These are phyloP conservation scores for Blumeria graminis DNA, from an alignment of 2,329 filamentous ascomycete species.

Conservation along the genomic window DNA sequence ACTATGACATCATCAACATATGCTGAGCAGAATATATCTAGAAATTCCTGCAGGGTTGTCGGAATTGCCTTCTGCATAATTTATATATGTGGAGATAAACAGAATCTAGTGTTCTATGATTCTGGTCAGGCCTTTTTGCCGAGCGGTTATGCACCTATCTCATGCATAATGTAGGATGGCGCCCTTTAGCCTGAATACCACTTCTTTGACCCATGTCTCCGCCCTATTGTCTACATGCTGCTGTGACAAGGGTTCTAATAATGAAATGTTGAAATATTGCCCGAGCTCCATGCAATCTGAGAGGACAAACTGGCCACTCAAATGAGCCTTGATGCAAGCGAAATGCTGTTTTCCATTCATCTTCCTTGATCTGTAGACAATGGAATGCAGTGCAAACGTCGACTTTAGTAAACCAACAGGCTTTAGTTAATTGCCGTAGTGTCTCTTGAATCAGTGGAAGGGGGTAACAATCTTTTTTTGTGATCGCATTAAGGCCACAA, in stretches of 20 bases:
- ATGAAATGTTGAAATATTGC: neutral
- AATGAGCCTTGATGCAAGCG: neutral
- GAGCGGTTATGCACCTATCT: too few relatives aligned
- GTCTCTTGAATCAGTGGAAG: neutral
- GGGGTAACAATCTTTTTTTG: neutral
- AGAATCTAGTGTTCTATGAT: too few relatives aligned
- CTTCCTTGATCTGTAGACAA: neutral
- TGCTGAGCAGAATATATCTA: neutral
- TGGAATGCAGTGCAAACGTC: neutral
- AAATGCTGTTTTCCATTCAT: neutral
- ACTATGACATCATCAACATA: constrained; percentile 1
- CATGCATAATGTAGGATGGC: too few relatives aligned
- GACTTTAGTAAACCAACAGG: neutral
- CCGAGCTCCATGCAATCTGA: neutral
- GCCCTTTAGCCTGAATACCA: too few relatives aligned
- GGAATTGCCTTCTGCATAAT: too few relatives aligned
- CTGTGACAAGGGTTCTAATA: too few relatives aligned
- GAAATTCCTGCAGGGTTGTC: neutral
- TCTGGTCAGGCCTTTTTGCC: too few relatives aligned
- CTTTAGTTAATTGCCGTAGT: neutral
- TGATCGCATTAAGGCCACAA: neutral
- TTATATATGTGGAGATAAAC: too few relatives aligned
- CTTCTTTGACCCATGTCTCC: too few relatives aligned
- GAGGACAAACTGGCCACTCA: constrained; percentile 1
- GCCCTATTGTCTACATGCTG: too few relatives aligned